Percentiles rank a stretch among this genome's conserved stretches.
These are phyloP conservation scores for Pilasporangium apinafurcum DNA, from an alignment of 352 stramenopile species.

Conservation along the genomic window DNA sequence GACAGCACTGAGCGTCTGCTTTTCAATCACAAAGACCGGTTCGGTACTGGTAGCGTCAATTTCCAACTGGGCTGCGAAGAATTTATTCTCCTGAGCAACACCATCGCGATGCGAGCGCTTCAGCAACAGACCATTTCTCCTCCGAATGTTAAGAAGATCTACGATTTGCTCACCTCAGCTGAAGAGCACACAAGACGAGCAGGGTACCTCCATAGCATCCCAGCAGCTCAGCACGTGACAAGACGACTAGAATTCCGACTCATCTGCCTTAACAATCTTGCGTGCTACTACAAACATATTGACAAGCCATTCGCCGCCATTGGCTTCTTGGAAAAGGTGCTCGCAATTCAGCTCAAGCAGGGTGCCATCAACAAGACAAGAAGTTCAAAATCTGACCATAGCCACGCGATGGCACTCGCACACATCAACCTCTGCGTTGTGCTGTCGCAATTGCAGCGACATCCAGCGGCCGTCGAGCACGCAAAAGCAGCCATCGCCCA, in stretches of 20 bases:
- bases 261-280: slow-evolving; percentile 62
- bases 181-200: slow-evolving; percentile 48
- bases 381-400: not conserved
- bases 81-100: slow-evolving; percentile 57
- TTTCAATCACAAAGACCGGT: slow-evolving; percentile 41
- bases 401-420: slow-evolving; percentile 29
- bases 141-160: slow-evolving; percentile 8
- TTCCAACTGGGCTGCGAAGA: slow-evolving; percentile 62
- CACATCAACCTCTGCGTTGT: slow-evolving; percentile 61
- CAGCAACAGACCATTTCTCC: slow-evolving; percentile 4
- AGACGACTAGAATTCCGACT: slow-evolving; percentile 30
- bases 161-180: slow-evolving; percentile 23
- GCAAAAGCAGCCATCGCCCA: slow-evolving; percentile 30
- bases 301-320: slow-evolving; percentile 34
- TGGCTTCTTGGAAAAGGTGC: slow-evolving; percentile 29
- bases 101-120: slow-evolving; percentile 40
- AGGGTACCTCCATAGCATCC: slow-evolving; percentile 28
- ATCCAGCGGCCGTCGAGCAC: slow-evolving; percentile 37
- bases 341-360: slow-evolving; percentile 39
- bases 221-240: slow-evolving; percentile 8
- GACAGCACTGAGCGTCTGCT: slow-evolving; percentile 30
- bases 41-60: slow-evolving; percentile 20
- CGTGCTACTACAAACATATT: slow-evolving; percentile 43
- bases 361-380: not conserved
- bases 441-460: slow-evolving; percentile 43